Evolutionary conservation across 2,329 filamentous ascomycete genomes (phyloP).

Genomic region (Ramularia endophylla): DNA sequence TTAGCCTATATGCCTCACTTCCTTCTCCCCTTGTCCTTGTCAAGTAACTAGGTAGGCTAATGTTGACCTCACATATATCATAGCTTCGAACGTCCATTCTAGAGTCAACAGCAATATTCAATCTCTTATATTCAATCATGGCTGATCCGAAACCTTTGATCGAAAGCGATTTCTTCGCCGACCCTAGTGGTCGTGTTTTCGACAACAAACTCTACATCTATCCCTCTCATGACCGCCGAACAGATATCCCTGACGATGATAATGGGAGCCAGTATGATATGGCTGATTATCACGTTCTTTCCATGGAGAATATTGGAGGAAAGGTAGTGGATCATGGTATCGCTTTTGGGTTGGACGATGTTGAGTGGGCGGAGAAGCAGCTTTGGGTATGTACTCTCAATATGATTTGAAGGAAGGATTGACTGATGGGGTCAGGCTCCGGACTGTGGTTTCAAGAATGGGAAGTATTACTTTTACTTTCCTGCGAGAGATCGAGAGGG

Average conservation of each 20-base stretch:
- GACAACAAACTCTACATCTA: constrained; percentile 71
- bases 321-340: constrained; percentile 68
- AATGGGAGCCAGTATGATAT: constrained; percentile 84
- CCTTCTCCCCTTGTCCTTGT: too few species aligned
- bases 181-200: constrained; percentile 76
- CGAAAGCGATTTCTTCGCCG: constrained; percentile 70
- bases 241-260: constrained; percentile 69
- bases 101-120: too few species aligned
- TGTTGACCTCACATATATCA: too few species aligned
- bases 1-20: too few species aligned
- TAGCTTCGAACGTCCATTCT: too few species aligned
- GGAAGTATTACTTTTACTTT: constrained; percentile 72
- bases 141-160: constrained; percentile 55
- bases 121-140: constrained; percentile 12
- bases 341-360: constrained; percentile 57
- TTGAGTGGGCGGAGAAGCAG: constrained; percentile 74
- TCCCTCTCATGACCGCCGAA: constrained; percentile 73
- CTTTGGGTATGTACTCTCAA: constrained; percentile 49
- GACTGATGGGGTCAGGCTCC: constrained; percentile 45
- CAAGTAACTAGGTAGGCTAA: too few species aligned
- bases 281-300: constrained; percentile 77
- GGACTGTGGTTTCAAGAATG: constrained; percentile 63
- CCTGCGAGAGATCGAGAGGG: constrained; percentile 65
- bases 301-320: constrained; percentile 50
- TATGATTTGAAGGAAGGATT: background rate